Percentiles rank a stretch among this genome's conserved stretches.
phyloP scores from a whole-genome alignment of 2,329 filamentous ascomycete genomes.

The Sarocladium brachiariae region DNA sequence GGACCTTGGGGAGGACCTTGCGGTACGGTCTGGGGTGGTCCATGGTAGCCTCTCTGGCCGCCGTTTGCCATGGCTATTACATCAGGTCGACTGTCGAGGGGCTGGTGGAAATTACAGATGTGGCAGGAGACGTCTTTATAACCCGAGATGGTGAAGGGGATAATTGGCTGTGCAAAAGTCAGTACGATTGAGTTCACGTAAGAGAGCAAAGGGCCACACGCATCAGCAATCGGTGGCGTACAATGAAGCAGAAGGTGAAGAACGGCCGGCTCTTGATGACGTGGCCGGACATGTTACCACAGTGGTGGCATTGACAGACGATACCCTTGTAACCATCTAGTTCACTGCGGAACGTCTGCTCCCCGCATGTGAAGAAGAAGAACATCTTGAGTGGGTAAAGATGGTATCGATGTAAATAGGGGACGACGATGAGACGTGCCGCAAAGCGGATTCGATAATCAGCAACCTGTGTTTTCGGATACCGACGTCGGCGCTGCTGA shows the following conservation, averaged over 20 bases:
- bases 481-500: too few relatives aligned
- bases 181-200: not conserved
- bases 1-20: conserved; percentile 14
- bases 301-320: conserved; percentile 58
- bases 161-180: conserved; percentile 45
- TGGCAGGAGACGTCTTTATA: conserved; percentile 66
- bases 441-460: too few relatives aligned
- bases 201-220: not conserved
- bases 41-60: conserved; percentile 21
- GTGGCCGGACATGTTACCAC: conserved; percentile 55
- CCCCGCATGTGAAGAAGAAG: conserved; percentile 55
- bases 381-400: conserved; percentile 36
- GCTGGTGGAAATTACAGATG: conserved; percentile 71
- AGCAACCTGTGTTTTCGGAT: too few relatives aligned
- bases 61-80: conserved; percentile 45
- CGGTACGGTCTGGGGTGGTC: conserved; percentile 20
- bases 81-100: conserved; percentile 50
- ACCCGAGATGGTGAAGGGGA: conserved; percentile 62
- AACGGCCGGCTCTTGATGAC: conserved; percentile 61
- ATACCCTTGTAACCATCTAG: conserved; percentile 56
- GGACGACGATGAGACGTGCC: too few relatives aligned
- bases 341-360: conserved; percentile 54
- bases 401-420: too few relatives aligned
- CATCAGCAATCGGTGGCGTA: too few relatives aligned
- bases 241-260: conserved; percentile 76